Percentiles rank a stretch among this genome's conserved stretches.
phyloP scores from a whole-genome alignment of 2,329 filamentous ascomycete genomes.

The Aspergillus spinulosporus region DNA sequence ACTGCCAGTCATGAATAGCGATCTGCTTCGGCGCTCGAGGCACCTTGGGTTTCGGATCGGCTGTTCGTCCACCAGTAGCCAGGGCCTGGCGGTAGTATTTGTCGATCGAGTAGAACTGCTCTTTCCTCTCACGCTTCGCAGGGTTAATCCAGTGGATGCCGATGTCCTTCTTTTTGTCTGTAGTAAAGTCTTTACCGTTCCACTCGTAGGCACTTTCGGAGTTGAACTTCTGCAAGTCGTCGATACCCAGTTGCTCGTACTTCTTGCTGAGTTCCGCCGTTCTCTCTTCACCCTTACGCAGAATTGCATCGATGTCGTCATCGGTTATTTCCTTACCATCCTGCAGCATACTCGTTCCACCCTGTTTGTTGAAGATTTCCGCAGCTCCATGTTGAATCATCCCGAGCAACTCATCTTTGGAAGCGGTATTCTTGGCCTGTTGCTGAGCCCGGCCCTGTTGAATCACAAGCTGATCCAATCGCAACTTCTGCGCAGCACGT shows the following conservation, averaged over 20 bases:
- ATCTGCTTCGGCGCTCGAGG: conserved; percentile 95
- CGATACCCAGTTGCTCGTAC: conserved; percentile 95
- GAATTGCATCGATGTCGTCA: conserved; percentile 85
- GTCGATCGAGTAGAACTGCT: conserved; percentile 97
- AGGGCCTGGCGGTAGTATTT: conserved; percentile 96
- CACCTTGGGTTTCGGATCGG: conserved; percentile 88
- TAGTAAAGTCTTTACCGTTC: conserved; percentile 94
- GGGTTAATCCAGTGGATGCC: conserved; percentile 97
- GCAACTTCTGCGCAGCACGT: conserved; percentile 92
- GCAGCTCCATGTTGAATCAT: conserved; percentile 99
- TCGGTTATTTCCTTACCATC: conserved; percentile 69
- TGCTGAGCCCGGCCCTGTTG: conserved; percentile 94
- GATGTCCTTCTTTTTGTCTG: conserved; percentile 82
- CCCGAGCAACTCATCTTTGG: conserved; percentile 90
- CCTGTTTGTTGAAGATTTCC: conserved; percentile 79
- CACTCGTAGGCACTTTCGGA: conserved; percentile 98
- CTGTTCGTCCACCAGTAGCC: conserved; percentile 73
- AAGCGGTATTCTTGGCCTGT: conserved; percentile 84
- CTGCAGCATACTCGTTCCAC: conserved; percentile 60
- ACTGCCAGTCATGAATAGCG: conserved; percentile 92
- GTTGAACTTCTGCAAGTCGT: conserved; percentile 95
- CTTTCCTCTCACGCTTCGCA: conserved; percentile 95
- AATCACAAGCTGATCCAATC: conserved; percentile 94
- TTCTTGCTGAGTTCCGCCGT: conserved; percentile 89
- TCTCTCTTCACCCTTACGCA: conserved; percentile 81